Base-by-base conservation (phyloP, 2,329 filamentous ascomycete species). In the Cladosporium colombiae region DNA sequence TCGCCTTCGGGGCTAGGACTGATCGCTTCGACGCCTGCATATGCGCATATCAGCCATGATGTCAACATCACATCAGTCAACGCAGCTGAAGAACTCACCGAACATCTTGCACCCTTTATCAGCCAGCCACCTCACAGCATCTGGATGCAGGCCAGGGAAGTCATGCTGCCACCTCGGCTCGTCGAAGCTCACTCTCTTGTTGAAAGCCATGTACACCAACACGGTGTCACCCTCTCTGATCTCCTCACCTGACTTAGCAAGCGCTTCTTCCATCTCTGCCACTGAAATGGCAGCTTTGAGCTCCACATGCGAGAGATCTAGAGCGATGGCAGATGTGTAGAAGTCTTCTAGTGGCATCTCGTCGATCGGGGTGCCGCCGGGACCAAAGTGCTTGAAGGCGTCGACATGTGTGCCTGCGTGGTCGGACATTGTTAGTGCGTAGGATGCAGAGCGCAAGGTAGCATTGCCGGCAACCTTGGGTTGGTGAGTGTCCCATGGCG, bases 101-200 rank as follows among this genome's bases (percentile, higher is more conserved):
- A 73, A 73, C 55, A 73, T 72, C 61, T 69, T 69, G 49, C 71
- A 72, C 1, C 72, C 72, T n/a, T 68, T 68, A 44, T 72, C 71
- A 11, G 72, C 72, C 18, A 73, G 68, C 72, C 72, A 72, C 21
- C 71, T 68, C 33, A 73, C 72, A 1, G 68, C 65, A 62, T 71
- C 70, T 3, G 71, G 68, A 18, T 69, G 68, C 21, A 72, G 60
- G 14, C 71, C 72, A 0, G 72, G 72, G 35, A 73, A 73, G 29
- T 72, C 71, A 55, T 73, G 72, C 66, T 72, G 72, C 72, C 72
- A 72, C 16, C 71, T 65, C n/a, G 70, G 70, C 49, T 73, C 70
- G 44, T 71, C 67, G 62, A 72, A 72, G 0, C 63, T 60, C 1
- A 72, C 59, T 7, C 72, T 67, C 27, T 69, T 68, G 49, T 72